A percentile compares a stretch with the other conserved stretches of the same genome.
Conservation (phyloP, 768 basidiomycete genomes). For the Termitomyces sp. region DNA sequence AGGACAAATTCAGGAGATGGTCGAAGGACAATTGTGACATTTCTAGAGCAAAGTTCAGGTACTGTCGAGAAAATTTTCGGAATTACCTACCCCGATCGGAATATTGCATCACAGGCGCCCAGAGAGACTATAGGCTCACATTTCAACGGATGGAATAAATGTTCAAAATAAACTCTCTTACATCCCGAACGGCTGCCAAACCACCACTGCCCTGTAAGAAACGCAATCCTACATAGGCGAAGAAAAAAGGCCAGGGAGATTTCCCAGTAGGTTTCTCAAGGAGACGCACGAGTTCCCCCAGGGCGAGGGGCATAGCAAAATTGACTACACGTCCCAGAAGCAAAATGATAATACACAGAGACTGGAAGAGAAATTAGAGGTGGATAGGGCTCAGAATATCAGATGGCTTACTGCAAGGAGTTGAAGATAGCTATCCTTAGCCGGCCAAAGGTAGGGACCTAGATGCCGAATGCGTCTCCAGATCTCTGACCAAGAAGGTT, state of each 20-base stretch:
- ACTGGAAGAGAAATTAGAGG: slow-evolving; percentile 29
- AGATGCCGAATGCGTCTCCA: slow-evolving; percentile 59
- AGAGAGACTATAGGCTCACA: slow-evolving; percentile 45
- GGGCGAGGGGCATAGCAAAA: slow-evolving; percentile 59
- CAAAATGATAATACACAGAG: slow-evolving; percentile 65
- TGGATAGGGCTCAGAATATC: background rate
- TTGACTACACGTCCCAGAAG: slow-evolving; percentile 75
- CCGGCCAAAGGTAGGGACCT: slow-evolving; percentile 82
- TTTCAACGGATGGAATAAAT: background rate
- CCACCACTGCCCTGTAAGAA: slow-evolving; percentile 78
- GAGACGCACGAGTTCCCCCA: slow-evolving; percentile 58
- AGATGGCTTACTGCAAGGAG: slow-evolving; percentile 49
- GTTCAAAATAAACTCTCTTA: slow-evolving; percentile 18
- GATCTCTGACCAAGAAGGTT: slow-evolving; percentile 71
- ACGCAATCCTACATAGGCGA: slow-evolving; percentile 61
- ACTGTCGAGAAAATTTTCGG: background rate
- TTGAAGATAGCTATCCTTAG: slow-evolving; percentile 59
- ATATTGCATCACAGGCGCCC: slow-evolving; percentile 88
- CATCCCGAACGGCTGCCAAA: slow-evolving; percentile 60
- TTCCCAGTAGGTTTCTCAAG: slow-evolving; percentile 40
- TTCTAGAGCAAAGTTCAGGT: slow-evolving; percentile 33
- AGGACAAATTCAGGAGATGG: slow-evolving; percentile 81
- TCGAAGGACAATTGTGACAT: slow-evolving; percentile 86
- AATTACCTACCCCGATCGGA: slow-evolving; percentile 55
- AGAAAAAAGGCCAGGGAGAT: slow-evolving; percentile 66